Conservation (phyloP, 1,284 basidiomycete species). For the Ceratobasidium sp. region DNA sequence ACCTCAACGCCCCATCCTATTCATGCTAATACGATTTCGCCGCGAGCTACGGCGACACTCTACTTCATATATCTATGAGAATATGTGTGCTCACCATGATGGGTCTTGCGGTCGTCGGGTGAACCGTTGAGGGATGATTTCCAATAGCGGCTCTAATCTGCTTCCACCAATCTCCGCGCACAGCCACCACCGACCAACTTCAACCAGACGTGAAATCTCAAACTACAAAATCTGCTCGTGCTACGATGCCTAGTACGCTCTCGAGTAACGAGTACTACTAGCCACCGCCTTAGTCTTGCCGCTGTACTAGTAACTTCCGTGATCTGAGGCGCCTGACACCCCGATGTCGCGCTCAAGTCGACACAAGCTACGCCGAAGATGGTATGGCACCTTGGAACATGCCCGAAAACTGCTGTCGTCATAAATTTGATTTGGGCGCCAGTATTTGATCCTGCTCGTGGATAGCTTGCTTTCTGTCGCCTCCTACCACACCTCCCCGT, state of each 20-base stretch:
- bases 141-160: conserved; percentile 15
- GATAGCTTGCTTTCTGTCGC: background rate
- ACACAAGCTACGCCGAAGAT: too few species aligned
- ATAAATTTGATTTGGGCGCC: too few species aligned
- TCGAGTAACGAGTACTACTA: too few species aligned
- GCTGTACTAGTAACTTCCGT: background rate
- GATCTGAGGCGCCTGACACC: too few species aligned
- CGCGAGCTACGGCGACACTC: background rate
- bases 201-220: background rate
- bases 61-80: background rate
- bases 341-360: too few species aligned
- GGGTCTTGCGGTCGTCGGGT: conserved; percentile 33
- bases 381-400: too few species aligned
- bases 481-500: too few species aligned
- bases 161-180: conserved; percentile 29
- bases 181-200: conserved; percentile 8
- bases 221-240: too few species aligned
- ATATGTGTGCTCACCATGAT: conserved; percentile 33
- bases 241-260: too few species aligned
- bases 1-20: background rate
- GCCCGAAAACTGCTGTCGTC: too few species aligned
- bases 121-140: conserved; percentile 10
- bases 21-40: background rate
- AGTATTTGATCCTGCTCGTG: background rate
- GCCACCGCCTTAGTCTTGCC: background rate